These are phyloP conservation scores for Haplosporangium gracile DNA, from an alignment of 192 early-diverging fungal species.

Conservation along the genomic window DNA sequence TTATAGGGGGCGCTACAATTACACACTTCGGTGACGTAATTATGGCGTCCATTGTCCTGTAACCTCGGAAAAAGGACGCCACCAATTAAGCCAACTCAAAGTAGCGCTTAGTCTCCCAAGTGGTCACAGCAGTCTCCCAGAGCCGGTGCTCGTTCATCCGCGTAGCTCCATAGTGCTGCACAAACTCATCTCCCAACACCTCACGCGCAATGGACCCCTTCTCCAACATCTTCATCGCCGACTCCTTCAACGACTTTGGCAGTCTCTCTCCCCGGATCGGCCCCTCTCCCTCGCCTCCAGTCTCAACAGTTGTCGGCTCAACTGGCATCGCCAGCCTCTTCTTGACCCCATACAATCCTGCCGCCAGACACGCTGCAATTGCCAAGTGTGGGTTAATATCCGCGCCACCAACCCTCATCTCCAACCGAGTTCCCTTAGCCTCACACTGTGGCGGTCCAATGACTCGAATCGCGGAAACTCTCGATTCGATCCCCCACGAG, in stretches of 20 bases:
- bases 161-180: slow-evolving; percentile 84
- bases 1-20: too few species aligned
- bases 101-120: slow-evolving; percentile 78
- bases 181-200: slow-evolving; percentile 81
- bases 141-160: slow-evolving; percentile 79
- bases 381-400: slow-evolving; percentile 87
- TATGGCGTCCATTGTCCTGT: too few species aligned
- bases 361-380: slow-evolving; percentile 76
- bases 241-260: slow-evolving; percentile 75
- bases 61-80: not conserved
- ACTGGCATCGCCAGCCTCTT: slow-evolving; percentile 67
- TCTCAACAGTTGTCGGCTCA: slow-evolving; percentile 38
- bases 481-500: slow-evolving; percentile 84
- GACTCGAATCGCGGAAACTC: slow-evolving; percentile 78
- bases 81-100: slow-evolving; percentile 70
- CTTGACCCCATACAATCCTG: slow-evolving; percentile 79
- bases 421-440: slow-evolving; percentile 74
- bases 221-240: slow-evolving; percentile 72
- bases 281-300: slow-evolving; percentile 33
- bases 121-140: slow-evolving; percentile 81
- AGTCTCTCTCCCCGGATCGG: slow-evolving; percentile 45
- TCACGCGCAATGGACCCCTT: slow-evolving; percentile 75
- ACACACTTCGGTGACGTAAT: too few species aligned
- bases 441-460: slow-evolving; percentile 81
- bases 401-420: slow-evolving; percentile 86